Base-by-base conservation (phyloP, 768 basidiomycete species). In the Suillus cothurnatus region DNA sequence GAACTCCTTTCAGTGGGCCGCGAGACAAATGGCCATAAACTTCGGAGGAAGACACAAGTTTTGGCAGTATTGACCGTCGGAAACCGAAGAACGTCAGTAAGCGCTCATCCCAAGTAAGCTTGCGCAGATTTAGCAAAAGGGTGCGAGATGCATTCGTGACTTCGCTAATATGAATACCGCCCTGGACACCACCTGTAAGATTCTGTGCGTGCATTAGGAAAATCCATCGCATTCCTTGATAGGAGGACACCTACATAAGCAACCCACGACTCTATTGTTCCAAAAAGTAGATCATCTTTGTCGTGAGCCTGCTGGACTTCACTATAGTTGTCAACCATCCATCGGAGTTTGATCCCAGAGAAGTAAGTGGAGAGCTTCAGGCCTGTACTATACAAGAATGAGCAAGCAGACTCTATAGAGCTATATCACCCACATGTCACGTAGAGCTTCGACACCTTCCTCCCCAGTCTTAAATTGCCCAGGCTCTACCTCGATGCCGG, bases 291-390 rank as follows among this genome's bases (percentile, higher is more conserved):
- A 66, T 93, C 85, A 76, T 94, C 94, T 43, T 85, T 78, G 45
- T 91, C 87, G 72, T 95, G 90, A 0, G 97, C 96, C 50, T 85
- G 82, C 39, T 82, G 77, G 62, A 99, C 94, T 36, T 88, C 86
- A 4, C 84, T 82, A 72, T 90, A 79, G 73, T 98, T 88, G 75
- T 97, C 92, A 67, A 97, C 87, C 92, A 99, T 94, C 97, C 97
- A 99, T 53, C 92, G 87, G 67, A 97, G 83, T 79, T 98, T 99
- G 76, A 97, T 90, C 21, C 91, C 97, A 28, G 96, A 97, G 80
- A 99, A 99, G 80, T 99, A 99, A 0, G 97, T 99, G 19, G 96
- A 97, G 9, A 98, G 83, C n/a, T 92, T 93, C 45, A 97, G 86
- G 39, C 96, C 96, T 57, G 95, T 96, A 66, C 93, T 97, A 68